These are phyloP conservation scores for Lotmaria passim DNA, from an alignment of 208 protist species.

Conservation along the genomic window DNA sequence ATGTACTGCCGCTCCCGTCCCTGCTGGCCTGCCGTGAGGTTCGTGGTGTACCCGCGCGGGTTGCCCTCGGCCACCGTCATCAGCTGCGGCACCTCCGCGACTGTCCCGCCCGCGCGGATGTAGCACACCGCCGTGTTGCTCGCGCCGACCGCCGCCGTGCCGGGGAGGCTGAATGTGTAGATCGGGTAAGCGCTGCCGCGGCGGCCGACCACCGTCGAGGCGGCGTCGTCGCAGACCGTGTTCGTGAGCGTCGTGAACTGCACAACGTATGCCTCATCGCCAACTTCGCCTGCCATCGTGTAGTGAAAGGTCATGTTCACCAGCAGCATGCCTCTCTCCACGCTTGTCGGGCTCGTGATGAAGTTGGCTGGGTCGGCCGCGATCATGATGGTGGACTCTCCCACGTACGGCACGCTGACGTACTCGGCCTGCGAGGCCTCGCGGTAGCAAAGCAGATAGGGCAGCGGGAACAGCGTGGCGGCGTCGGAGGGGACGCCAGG, in stretches of 20 bases:
- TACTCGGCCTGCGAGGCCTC: slow-evolving; percentile 73
- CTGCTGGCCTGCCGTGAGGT: slow-evolving; percentile 25
- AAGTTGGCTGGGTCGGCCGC: slow-evolving; percentile 63
- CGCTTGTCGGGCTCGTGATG: slow-evolving; percentile 47
- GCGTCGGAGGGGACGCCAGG: slow-evolving; percentile 46
- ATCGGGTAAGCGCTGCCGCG: slow-evolving; percentile 47
- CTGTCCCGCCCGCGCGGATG: slow-evolving; percentile 60
- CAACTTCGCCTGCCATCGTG: slow-evolving; percentile 30
- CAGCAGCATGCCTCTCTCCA: slow-evolving; percentile 64
- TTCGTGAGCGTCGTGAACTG: slow-evolving; percentile 60
- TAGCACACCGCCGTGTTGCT: slow-evolving; percentile 79
- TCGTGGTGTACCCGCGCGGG: slow-evolving; percentile 71
- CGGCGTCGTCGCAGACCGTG: slow-evolving; percentile 69
- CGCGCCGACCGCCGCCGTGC: slow-evolving; percentile 27
- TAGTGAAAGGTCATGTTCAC: slow-evolving; percentile 64
- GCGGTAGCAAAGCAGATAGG: slow-evolving; percentile 84
- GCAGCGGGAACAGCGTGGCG: slow-evolving; percentile 61
- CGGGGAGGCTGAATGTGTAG: slow-evolving; percentile 67
- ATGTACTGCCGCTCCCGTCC: slow-evolving; percentile 79
- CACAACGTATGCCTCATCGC: slow-evolving; percentile 83
- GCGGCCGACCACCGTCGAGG: slow-evolving; percentile 39
- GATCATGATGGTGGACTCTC: slow-evolving; percentile 16
- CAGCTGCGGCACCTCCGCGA: slow-evolving; percentile 86
- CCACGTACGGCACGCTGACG: slow-evolving; percentile 60
- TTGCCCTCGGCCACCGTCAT: slow-evolving; percentile 60